Percentiles rank a stretch among this genome's conserved stretches.
Evolutionary conservation across 768 basidiomycete species (phyloP).

Genomic region (Naganishia friedmannii): DNA sequence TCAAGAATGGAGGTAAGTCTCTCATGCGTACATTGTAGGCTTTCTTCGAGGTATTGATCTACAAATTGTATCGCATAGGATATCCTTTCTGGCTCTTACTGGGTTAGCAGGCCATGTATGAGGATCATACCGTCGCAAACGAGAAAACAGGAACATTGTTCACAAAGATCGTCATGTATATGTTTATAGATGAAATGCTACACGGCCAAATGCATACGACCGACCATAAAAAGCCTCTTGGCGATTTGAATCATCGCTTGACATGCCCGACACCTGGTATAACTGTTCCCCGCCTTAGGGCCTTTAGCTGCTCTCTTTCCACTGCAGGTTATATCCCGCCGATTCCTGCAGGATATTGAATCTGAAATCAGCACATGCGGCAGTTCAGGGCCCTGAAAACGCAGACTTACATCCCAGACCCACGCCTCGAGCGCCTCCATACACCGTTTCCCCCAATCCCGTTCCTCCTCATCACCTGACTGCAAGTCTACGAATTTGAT

Average conservation of each 20-base stretch:
- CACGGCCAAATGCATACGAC: not conserved
- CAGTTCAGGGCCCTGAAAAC: too few relatives aligned
- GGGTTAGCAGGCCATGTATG: not conserved
- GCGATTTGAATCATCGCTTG: not conserved
- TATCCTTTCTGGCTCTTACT: slow-evolving; percentile 52
- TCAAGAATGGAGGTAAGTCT: slow-evolving; percentile 79
- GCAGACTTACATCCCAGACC: slow-evolving; percentile 40
- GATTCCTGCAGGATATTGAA: too few relatives aligned
- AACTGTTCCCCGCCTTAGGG: too few relatives aligned
- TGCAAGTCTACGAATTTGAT: slow-evolving; percentile 67
- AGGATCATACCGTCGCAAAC: not conserved
- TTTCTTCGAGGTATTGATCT: not conserved
- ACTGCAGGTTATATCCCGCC: slow-evolving; percentile 28
- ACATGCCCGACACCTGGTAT: too few relatives aligned
- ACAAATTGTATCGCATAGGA: slow-evolving; percentile 8
- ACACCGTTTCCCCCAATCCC: slow-evolving; percentile 47
- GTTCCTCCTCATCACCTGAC: slow-evolving; percentile 35
- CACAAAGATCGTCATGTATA: not conserved
- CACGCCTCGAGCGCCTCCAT: slow-evolving; percentile 44
- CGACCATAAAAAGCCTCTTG: not conserved
- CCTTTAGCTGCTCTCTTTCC: slow-evolving; percentile 6
- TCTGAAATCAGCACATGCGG: too few relatives aligned
- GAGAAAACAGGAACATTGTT: not conserved
- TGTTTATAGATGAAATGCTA: not conserved
- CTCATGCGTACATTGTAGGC: slow-evolving; percentile 9